Evolutionary conservation across 2,329 filamentous ascomycete species (phyloP), one percentile per base, ranked within the genome.

Genomic region (Ceratocystis papillata): DNA sequence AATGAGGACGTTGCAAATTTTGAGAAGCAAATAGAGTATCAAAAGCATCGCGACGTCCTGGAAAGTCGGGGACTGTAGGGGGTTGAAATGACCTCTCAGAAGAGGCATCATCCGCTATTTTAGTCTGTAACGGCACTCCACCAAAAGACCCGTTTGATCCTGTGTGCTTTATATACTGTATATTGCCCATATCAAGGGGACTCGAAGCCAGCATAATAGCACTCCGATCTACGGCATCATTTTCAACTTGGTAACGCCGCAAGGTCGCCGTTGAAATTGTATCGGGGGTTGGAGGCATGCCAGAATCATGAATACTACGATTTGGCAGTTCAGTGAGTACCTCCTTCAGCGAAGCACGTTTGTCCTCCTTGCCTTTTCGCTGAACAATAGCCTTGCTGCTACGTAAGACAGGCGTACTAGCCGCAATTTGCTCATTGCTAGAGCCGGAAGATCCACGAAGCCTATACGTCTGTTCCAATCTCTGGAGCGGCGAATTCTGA

Each of bases 251-350:
- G 67, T 78, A 80, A 15, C 77, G 76, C 5, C 78, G 76, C 44
- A 85, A 74, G 0, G 81, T 82, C 1, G 80, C 80, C 1, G 80
- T 83, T 1, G 82, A 83, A 22, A 84, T 81, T 0, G 83, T 85
- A 69, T 85, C 82, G 0, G 83, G 83, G 0, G 83, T 85, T 0
- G 83, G 83, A 8, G 83, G 83, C 1, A 84, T 73, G 20, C 73
- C 73, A 20, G 79, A 77, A 4, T 78, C 76, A 64, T 77, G 75
- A 1, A 77, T 67, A 70, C 75, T 73, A 76, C 78, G 68, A 73
- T 75, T 68, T 70, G 75, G 68, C 66, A 75, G 71, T 20, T 81
- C 79, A 0, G 81, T 83, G 37, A 78, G 71, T 5, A 83, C 81
- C 53, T 74, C 77, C 8, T 80, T 76, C 12, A 82, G 69, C 0